phyloP scores from a whole-genome alignment of 208 protist genomes.

The Leishmania lainsoni region DNA sequence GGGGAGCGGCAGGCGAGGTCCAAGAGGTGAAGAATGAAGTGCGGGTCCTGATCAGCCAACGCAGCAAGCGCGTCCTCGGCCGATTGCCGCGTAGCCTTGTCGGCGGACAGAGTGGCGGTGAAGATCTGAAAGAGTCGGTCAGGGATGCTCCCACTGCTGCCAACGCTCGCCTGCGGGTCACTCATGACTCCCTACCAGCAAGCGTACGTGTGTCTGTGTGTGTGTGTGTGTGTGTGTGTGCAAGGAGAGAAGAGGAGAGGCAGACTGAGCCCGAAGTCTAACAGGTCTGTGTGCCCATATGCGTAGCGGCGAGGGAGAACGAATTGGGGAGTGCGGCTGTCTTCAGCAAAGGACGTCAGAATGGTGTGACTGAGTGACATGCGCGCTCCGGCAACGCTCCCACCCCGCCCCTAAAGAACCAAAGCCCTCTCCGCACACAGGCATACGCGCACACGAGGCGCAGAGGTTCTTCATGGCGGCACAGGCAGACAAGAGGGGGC shows the following conservation, averaged over 20 bases:
- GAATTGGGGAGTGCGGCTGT: neutral
- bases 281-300: neutral
- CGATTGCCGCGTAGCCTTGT: slow-evolving; percentile 62
- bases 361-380: neutral
- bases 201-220: neutral
- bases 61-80: slow-evolving; percentile 68
- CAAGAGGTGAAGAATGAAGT: slow-evolving; percentile 64
- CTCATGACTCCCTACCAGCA: neutral
- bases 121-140: slow-evolving; percentile 75
- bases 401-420: neutral
- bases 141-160: slow-evolving; percentile 17
- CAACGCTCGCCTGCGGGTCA: neutral
- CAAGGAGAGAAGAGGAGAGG: neutral
- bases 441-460: neutral
- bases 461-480: too few relatives aligned
- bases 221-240: neutral
- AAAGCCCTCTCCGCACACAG: neutral
- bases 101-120: slow-evolving; percentile 57
- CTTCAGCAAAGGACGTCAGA: neutral
- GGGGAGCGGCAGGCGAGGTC: slow-evolving; percentile 45
- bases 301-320: neutral
- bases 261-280: neutral
- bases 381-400: neutral
- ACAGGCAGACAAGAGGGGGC: too few relatives aligned
- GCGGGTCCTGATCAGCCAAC: slow-evolving; percentile 45